Evolutionary conservation across 176 grass and related monocot genomes (phyloP).

Genomic region (Zea mays): DNA sequence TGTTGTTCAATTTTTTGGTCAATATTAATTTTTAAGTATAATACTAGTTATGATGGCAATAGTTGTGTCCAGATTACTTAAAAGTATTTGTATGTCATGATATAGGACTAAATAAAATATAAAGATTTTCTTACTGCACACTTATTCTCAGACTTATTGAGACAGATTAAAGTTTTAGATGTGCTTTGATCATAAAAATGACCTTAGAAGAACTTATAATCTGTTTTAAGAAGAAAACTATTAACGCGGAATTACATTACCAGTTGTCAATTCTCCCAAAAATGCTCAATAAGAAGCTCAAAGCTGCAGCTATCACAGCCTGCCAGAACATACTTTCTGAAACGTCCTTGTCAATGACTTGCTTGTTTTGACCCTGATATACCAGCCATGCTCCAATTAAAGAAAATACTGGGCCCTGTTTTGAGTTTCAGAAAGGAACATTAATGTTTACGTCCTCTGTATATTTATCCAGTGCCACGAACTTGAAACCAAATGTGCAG

Average conservation of each 20-base stretch:
- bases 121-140: not conserved
- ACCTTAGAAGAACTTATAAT: not conserved
- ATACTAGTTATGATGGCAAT: conserved; percentile 9
- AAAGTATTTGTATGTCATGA: not conserved
- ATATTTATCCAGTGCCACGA: not conserved
- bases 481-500: not conserved
- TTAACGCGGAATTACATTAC: conserved; percentile 23
- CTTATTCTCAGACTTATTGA: not conserved
- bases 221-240: not conserved
- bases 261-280: conserved; percentile 81
- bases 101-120: not conserved
- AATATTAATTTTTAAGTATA: not conserved
- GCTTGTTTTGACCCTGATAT: conserved; percentile 77
- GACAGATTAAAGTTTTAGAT: not conserved
- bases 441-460: not conserved
- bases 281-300: conserved; percentile 62
- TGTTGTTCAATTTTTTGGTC: not conserved
- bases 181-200: conserved; percentile 1
- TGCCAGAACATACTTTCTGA: conserved; percentile 66
- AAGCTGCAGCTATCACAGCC: conserved; percentile 56
- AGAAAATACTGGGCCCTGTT: conserved; percentile 72
- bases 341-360: conserved; percentile 53
- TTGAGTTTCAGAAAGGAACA: conserved; percentile 9
- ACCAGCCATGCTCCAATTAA: conserved; percentile 77
- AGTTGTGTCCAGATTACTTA: not conserved